Base-by-base conservation (phyloP, 208 protist species). In the Trypanosoma caninum region DNA sequence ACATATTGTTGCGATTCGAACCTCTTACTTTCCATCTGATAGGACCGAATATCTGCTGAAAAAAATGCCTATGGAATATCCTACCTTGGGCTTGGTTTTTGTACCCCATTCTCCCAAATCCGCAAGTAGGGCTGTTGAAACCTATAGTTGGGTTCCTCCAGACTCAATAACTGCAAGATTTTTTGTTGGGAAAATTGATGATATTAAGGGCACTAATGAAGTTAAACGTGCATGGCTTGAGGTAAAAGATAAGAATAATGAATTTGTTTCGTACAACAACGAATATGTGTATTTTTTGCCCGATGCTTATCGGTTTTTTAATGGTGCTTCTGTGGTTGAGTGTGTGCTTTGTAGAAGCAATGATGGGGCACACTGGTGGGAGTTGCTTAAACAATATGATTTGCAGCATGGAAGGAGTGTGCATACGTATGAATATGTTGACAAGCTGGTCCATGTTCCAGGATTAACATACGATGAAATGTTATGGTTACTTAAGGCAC, bases 341-440 rank as follows among this genome's bases (percentile, higher is more conserved):
- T 94, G 88, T 55, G 48, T 92, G 22, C 71, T 89, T 20, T 65
- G 71, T 23, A 65, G 78, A 45, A 77, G 73, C 27, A 62, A 87
- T 54, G 83, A 94, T 55, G 83, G 81, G 2, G 72, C 84, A 31
- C 88, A 92, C 64, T 94, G 88, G 88, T 94, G 88, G 85, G 85
- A 92, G 70, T 57, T 91, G 42, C 34, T 94, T 48, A 74, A 73
- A 33, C 65, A 71, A 25, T 76, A 78, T 60, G 28, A 53, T 18
- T 31, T 45, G 10, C 68, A 72, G n/a, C 70, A 42, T 13, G 33
- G 42, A 35, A 59, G 51, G 16, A 60, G 42, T 10, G 59, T 70
- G 3, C 40, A 70, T 48, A 58, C 73, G 1, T 84, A 74, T 44
- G 65, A 76, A 40, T 47, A 73, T 20, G 74, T 91, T 4, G 78